Evolutionary conservation across 202 grass and related monocot genomes (phyloP).

Genomic region (Brachypodium distachyon): DNA sequence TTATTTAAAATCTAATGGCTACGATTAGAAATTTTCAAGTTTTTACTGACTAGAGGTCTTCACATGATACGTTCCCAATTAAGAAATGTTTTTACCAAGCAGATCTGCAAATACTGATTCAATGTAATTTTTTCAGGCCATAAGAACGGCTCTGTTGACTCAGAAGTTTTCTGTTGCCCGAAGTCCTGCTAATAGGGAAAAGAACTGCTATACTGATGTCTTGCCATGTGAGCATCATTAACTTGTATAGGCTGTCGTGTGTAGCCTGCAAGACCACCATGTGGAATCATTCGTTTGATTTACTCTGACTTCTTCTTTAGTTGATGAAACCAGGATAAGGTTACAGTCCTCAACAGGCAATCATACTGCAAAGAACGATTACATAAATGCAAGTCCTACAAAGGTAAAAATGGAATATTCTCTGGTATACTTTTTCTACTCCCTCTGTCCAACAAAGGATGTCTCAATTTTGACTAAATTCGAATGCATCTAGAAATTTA

Average conservation of each 20-base stretch:
- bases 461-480: no score
- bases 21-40: background rate
- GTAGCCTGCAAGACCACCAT: background rate
- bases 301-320: constrained; percentile 35
- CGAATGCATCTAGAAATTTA: no score
- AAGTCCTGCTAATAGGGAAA: constrained; percentile 42
- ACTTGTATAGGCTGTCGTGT: constrained; percentile 3
- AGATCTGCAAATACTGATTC: background rate
- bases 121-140: constrained; percentile 30
- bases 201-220: constrained; percentile 85
- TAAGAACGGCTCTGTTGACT: constrained; percentile 28
- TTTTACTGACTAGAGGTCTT: no score
- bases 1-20: no score
- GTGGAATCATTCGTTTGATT: background rate
- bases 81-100: background rate
- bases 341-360: constrained; percentile 20
- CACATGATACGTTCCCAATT: background rate
- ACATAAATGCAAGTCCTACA: constrained; percentile 91
- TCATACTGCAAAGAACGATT: constrained; percentile 35
- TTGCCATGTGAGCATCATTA: constrained; percentile 57
- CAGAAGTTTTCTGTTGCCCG: constrained; percentile 46
- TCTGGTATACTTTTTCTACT: background rate
- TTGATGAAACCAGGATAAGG: constrained; percentile 48
- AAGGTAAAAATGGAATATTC: constrained; percentile 25
- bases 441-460: no score